These are phyloP conservation scores for Platanus orientalis DNA, from an alignment of 164 flowering plant species.

Conservation along the genomic window DNA sequence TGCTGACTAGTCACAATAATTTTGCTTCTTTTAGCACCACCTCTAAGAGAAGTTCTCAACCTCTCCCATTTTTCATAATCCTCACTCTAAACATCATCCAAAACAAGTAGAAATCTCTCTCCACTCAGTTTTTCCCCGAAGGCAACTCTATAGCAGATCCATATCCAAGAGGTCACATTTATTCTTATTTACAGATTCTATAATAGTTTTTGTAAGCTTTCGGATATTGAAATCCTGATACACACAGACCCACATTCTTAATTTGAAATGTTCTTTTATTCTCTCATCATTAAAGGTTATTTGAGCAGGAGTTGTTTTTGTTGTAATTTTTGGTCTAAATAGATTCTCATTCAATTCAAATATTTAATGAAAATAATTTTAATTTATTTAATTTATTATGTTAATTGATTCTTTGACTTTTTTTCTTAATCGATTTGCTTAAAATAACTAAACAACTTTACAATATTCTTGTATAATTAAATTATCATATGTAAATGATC, in stretches of 20 bases:
- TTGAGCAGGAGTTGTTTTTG: slow-evolving; percentile 13
- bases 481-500: too few relatives aligned
- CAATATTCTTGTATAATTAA: too few relatives aligned
- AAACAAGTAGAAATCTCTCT: too few relatives aligned
- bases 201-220: slow-evolving; percentile 5
- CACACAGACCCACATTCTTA: slow-evolving; percentile 15
- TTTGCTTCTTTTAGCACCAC: slow-evolving; percentile 14
- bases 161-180: neutral
- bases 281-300: slow-evolving; percentile 11
- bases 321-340: too few relatives aligned
- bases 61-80: too few relatives aligned
- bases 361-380: too few relatives aligned
- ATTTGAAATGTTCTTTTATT: neutral
- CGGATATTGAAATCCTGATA: slow-evolving; percentile 7
- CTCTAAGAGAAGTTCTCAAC: neutral
- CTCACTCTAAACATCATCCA: too few relatives aligned
- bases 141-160: neutral
- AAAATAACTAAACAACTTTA: too few relatives aligned
- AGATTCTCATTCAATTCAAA: too few relatives aligned
- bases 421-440: too few relatives aligned
- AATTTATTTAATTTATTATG: too few relatives aligned
- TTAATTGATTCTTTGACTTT: too few relatives aligned
- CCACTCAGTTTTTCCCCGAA: neutral
- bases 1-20: slow-evolving; percentile 15
- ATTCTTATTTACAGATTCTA: neutral